phyloP scores from a whole-genome alignment of 805 yeast genomes.

The Candida ascalaphidarum region DNA sequence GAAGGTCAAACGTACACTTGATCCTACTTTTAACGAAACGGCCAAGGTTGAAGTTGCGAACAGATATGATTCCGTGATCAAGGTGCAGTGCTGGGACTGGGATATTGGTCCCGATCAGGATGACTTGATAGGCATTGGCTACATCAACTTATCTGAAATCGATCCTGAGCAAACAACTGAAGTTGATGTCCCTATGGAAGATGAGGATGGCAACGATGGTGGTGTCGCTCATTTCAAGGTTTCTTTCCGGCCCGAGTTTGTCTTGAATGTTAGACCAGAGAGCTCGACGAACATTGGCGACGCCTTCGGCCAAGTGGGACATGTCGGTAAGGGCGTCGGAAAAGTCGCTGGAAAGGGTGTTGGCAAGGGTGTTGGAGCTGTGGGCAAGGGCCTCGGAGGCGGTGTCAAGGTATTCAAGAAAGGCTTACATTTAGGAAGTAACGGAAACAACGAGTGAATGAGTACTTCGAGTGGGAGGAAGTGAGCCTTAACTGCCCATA shows the following conservation, averaged over 20 bases:
- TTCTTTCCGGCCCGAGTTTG: slow-evolving; percentile 63
- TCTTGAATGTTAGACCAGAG: slow-evolving; percentile 35
- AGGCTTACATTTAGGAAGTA: slow-evolving; percentile 27
- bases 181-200: slow-evolving; percentile 39
- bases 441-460: neutral
- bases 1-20: slow-evolving; percentile 74
- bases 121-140: slow-evolving; percentile 68
- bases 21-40: slow-evolving; percentile 84
- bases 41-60: slow-evolving; percentile 49
- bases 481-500: too few species aligned
- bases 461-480: too few species aligned
- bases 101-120: slow-evolving; percentile 85
- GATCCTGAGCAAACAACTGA: too few species aligned
- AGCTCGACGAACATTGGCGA: slow-evolving; percentile 30
- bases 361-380: slow-evolving; percentile 22
- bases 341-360: slow-evolving; percentile 12
- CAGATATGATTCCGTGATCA: slow-evolving; percentile 51
- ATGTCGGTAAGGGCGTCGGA: slow-evolving; percentile 11
- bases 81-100: slow-evolving; percentile 73
- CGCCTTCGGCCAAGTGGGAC: slow-evolving; percentile 35
- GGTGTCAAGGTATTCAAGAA: slow-evolving; percentile 27
- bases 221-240: slow-evolving; percentile 59
- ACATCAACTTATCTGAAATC: slow-evolving; percentile 42
- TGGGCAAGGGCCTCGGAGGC: slow-evolving; percentile 35
- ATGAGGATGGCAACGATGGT: slow-evolving; percentile 41